These are phyloP conservation scores for Penicillium longicatenatum DNA, from an alignment of 495 filamentous ascomycete genomes.

Conservation along the genomic window DNA sequence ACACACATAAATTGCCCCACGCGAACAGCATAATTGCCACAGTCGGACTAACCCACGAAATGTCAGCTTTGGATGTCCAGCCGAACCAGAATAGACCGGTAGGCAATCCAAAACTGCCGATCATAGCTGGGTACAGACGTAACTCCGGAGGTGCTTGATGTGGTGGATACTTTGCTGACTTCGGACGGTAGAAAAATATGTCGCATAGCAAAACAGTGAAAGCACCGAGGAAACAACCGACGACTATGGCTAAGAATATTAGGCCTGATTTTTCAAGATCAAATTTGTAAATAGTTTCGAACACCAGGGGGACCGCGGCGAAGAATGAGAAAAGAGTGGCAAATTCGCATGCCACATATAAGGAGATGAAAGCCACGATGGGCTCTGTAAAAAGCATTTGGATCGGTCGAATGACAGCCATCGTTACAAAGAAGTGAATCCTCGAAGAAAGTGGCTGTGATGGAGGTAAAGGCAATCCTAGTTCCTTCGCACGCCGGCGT, in stretches of 20 bases:
- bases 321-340: slow-evolving; percentile 68
- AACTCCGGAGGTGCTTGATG: slow-evolving; percentile 51
- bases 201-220: slow-evolving; percentile 50
- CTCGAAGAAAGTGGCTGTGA: slow-evolving; percentile 34
- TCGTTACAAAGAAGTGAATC: slow-evolving; percentile 52
- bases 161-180: slow-evolving; percentile 33
- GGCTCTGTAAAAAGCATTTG: slow-evolving; percentile 67
- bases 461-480: slow-evolving; percentile 39
- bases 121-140: slow-evolving; percentile 58
- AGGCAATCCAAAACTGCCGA: slow-evolving; percentile 59
- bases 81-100: slow-evolving; percentile 53
- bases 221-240: slow-evolving; percentile 55
- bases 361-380: slow-evolving; percentile 60
- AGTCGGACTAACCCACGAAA: slow-evolving; percentile 45
- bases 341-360: slow-evolving; percentile 67
- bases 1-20: slow-evolving; percentile 65
- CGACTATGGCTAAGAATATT: slow-evolving; percentile 58
- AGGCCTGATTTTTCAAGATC: slow-evolving; percentile 53
- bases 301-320: slow-evolving; percentile 60
- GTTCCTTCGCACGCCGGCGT: slow-evolving; percentile 47
- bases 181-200: slow-evolving; percentile 19
- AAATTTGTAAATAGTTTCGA: slow-evolving; percentile 52
- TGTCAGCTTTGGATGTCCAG: slow-evolving; percentile 39
- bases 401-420: slow-evolving; percentile 60
- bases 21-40: slow-evolving; percentile 64